A percentile compares a stretch with the other conserved stretches of the same genome.
phyloP scores from a whole-genome alignment of 2,329 filamentous ascomycete species.

The Pyrenophora seminiperda region DNA sequence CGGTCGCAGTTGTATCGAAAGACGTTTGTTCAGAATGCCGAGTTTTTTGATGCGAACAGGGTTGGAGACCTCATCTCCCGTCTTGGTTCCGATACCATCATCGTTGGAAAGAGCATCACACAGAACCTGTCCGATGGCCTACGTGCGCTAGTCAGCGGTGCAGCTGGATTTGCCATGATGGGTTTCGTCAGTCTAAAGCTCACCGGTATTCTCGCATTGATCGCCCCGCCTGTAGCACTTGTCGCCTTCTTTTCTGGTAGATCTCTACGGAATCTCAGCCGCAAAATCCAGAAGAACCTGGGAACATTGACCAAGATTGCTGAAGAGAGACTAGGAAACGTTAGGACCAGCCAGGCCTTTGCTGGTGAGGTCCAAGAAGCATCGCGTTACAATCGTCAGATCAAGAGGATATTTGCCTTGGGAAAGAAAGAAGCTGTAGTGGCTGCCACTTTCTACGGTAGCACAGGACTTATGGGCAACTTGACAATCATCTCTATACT shows the following conservation, averaged over 20 bases:
- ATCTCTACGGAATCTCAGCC: constrained; percentile 84
- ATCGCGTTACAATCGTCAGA: constrained; percentile 86
- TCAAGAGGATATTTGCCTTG: constrained; percentile 87
- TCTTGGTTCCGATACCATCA: constrained; percentile 93
- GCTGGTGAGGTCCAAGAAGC: constrained; percentile 92
- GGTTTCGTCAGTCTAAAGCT: constrained; percentile 92
- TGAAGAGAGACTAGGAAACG: constrained; percentile 95
- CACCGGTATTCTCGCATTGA: constrained; percentile 81
- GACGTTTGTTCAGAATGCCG: constrained; percentile 95
- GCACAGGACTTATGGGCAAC: constrained; percentile 90
- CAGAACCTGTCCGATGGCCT: constrained; percentile 98
- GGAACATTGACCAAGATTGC: constrained; percentile 95
- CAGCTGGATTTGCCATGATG: constrained; percentile 90
- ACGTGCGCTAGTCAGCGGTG: constrained; percentile 84
- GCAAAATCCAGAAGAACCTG: constrained; percentile 91
- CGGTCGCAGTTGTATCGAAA: constrained; percentile 87
- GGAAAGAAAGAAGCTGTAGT: constrained; percentile 86
- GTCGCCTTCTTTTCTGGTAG: constrained; percentile 92
- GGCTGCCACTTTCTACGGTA: constrained; percentile 86
- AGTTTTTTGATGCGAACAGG: constrained; percentile 98
- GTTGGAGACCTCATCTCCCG: constrained; percentile 96
- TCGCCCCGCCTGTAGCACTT: constrained; percentile 89
- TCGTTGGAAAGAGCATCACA: constrained; percentile 97
- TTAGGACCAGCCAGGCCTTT: constrained; percentile 95
- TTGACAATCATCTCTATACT: constrained; percentile 93